Percentiles rank a stretch among this genome's conserved stretches.
These are phyloP conservation scores for Xylaria sp. DNA, from an alignment of 2,329 filamentous ascomycete genomes.

Conservation along the genomic window DNA sequence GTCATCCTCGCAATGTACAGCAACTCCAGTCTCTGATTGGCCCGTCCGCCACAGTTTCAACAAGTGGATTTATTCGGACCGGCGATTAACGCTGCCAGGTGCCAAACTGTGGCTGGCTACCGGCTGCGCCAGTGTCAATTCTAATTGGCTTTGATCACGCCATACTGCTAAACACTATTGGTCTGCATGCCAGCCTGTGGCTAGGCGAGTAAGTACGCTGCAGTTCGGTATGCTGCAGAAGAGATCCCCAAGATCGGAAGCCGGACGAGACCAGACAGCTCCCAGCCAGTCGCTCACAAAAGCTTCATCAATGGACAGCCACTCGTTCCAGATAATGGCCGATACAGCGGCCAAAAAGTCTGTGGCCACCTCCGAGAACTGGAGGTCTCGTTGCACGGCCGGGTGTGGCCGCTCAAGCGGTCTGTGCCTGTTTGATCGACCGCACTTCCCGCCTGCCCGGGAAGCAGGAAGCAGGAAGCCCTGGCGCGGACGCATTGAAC, in stretches of 20 bases:
- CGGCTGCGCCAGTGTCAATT: not conserved
- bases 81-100: not conserved
- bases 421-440: constrained; percentile 25
- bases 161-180: not conserved
- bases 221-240: not conserved
- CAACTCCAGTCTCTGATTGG: constrained; percentile 1
- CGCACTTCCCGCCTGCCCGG: constrained; percentile 5
- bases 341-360: too few species aligned
- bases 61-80: too few species aligned
- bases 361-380: not conserved
- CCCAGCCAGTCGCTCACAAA: not conserved
- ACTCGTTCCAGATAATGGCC: not conserved
- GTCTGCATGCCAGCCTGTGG: not conserved
- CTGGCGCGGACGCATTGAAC: not conserved
- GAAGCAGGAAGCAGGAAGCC: constrained; percentile 6
- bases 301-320: not conserved
- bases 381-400: not conserved
- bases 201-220: not conserved
- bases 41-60: constrained; percentile 11
- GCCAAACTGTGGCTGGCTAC: not conserved
- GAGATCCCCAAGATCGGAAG: not conserved
- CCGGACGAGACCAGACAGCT: too few species aligned
- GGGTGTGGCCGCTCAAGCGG: constrained; percentile 1
- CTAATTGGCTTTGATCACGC: not conserved
- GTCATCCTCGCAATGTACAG: not conserved